Base-by-base conservation (phyloP, 176 grass and related monocot genomes). In the Phoenix roebelenii region DNA sequence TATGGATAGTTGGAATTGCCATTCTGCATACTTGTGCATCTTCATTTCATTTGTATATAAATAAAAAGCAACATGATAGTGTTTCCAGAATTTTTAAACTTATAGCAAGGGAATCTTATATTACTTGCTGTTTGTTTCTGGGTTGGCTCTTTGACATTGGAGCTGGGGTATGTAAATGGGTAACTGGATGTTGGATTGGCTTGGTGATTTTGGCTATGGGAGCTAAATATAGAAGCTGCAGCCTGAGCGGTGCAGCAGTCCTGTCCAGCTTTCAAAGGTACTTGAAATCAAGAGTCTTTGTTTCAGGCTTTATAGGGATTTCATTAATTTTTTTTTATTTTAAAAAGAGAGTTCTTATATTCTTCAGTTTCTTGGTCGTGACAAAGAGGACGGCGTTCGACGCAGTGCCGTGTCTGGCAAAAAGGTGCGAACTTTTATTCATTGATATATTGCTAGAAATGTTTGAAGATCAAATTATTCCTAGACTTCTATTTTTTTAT, bases 131-230 rank as follows among this genome's bases (percentile, higher is more conserved):
- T 78, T 68, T 89, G 61, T 95, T 84, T 89, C 65, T 90, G 89
- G 86, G 86, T 70, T 96, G 92, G 86, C 92, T 96, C 92, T 96
- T 86, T 78, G 76, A 78, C 76, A 90, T 96, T 90, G 87, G 92
- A 96, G 92, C 92, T 88, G 87, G 83, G 92, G 70, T 79, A 83
- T 77, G 29, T 79, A 64, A 88, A 87, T 63, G 83, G 83, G 78
- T 90, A 64, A 88, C 68, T 73, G 77, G 66, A 74, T 75, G 78
- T 71, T 89, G 81, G 71, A 85, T 82, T 76, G 75, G 74, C 74
- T 73, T 85, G 63, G 77, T 80, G 71, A 56, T 89, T 86, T 39
- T 86, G 69, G 68, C 89, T 72, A 79, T 48, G 72, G 77, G 90
- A 79, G 83, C 80, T 87, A 4, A 85, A 79, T 76, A 79, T 82